Evolutionary conservation across 176 grass and related monocot genomes (phyloP).

Genomic region (Urochloa ruziziensis): DNA sequence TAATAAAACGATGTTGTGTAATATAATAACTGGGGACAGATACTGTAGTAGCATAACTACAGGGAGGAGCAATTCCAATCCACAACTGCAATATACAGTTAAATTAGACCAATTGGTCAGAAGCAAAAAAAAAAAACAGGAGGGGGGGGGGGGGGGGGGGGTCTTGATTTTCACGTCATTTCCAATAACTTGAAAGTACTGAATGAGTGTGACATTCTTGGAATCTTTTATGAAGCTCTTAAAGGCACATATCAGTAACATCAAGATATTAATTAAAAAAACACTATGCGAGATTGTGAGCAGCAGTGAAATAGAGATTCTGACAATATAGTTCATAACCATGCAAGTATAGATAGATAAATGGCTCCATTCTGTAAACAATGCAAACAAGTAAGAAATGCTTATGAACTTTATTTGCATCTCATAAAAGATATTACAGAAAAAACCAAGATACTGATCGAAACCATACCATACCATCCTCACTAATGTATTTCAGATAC

Average conservation of each 20-base stretch:
- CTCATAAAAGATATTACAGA: neutral
- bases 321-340: neutral
- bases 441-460: conserved; percentile 5
- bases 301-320: neutral
- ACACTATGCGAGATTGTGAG: neutral
- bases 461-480: neutral
- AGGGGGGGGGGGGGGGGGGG: no score
- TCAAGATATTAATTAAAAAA: neutral
- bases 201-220: neutral
- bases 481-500: conserved; percentile 14
- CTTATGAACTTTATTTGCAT: neutral
- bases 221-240: neutral
- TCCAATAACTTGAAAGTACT: neutral
- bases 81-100: conserved; percentile 13
- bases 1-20: conserved; percentile 1
- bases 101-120: conserved; percentile 1
- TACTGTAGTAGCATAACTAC: neutral
- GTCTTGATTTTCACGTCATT: neutral
- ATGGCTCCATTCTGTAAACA: neutral
- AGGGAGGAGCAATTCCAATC: neutral
- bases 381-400: neutral
- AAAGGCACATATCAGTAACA: neutral
- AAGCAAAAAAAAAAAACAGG: neutral
- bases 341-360: neutral
- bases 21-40: neutral